Percentiles rank a stretch among this genome's conserved stretches.
phyloP scores from a whole-genome alignment of 2,329 filamentous ascomycete genomes.

The Sclerotinia glacialis region DNA sequence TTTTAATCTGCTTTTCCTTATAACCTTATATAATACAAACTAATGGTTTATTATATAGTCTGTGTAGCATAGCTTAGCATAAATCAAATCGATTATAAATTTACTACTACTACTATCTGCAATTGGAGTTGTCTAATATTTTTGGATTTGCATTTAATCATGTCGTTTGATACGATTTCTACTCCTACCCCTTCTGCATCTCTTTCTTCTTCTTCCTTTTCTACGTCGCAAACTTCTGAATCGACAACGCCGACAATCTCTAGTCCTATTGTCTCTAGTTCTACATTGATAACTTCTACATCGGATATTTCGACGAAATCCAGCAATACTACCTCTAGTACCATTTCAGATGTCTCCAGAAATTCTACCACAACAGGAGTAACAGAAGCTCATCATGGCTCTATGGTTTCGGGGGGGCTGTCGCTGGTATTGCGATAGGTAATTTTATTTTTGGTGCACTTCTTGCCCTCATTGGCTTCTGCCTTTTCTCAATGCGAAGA shows the following conservation, averaged over 20 bases:
- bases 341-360: background rate
- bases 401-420: slow-evolving; percentile 28
- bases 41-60: too few relatives aligned
- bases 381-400: background rate
- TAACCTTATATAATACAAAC: too few relatives aligned
- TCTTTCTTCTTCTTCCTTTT: background rate
- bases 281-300: background rate
- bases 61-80: too few relatives aligned
- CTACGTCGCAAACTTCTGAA: too few relatives aligned
- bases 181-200: background rate
- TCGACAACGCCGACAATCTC: background rate
- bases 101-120: too few relatives aligned
- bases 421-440: slow-evolving; percentile 42
- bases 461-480: background rate
- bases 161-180: too few relatives aligned
- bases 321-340: background rate
- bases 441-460: slow-evolving; percentile 38
- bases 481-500: background rate
- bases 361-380: background rate
- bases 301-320: background rate
- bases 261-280: background rate
- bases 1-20: too few relatives aligned
- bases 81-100: too few relatives aligned
- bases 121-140: too few relatives aligned
- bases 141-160: too few relatives aligned